Evolutionary conservation across 192 early-diverging fungal genomes (phyloP), one percentile per base, ranked within the genome.

Genomic region (Obelidium mucronatum): DNA sequence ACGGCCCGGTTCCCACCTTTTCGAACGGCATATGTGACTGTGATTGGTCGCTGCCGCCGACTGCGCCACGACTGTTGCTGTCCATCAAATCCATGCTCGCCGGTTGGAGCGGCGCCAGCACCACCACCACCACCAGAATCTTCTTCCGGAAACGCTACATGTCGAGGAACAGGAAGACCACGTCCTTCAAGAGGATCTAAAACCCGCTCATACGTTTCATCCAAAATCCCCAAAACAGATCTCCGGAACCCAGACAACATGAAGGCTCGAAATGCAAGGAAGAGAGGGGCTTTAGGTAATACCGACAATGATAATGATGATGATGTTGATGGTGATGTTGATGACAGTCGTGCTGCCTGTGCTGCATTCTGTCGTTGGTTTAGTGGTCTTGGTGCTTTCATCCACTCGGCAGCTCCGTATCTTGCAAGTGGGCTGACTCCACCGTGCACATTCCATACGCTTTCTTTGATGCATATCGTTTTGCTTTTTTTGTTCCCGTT

Each of bases 401-500:
- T 15, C 44, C 44, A 48, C 31, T 42, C n/a, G 22, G 8, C 40
- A 19, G 44, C 8, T 1, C 55, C 77, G 28, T 53, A 34, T 34
- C 66, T 33, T n/a, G 77, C 58, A 8, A 78, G n/a, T 15, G 67
- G 67, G 2, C 30, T 37, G 26, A 78, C 65, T 19, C 77, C 77
- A 19, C 77, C 77, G 52, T 78, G 77, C 56, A 78, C 44, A 35
- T 61, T 68, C 68, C 67, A 78, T 6, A 66, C 44, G 5, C 68
- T 58, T 19, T 54, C 15, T 39, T 35, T 22, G 28, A 78, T 48
- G 36, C 77, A 78, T 1, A 78, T 17, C 19, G 44, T 48, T 48
- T 0, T 48, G 19, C 44, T 48, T 15, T 48, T 19, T 6, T 48
- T 48, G 8, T 8, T 31, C 4, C 52, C 52, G n/a, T n/a, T n/a